Evolutionary conservation across 1,284 basidiomycete species (phyloP).

Genomic region (Ceratobasidium theobromae): DNA sequence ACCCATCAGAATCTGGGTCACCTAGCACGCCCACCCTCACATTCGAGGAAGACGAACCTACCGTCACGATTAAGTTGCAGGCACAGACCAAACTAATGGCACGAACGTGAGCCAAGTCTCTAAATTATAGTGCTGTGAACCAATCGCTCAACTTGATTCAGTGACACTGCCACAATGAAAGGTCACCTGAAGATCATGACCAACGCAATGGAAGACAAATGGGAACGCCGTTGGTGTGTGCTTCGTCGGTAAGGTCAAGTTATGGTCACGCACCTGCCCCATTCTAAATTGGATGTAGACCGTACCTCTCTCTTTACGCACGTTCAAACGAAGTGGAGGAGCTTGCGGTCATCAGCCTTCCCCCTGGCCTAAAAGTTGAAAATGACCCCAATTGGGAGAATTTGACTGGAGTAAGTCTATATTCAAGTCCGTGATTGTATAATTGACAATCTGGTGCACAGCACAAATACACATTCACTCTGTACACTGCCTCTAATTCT

Average conservation of each 20-base stretch:
- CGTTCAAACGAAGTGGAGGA: constrained; percentile 83
- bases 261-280: background rate
- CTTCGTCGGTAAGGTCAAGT: constrained; percentile 66
- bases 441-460: constrained; percentile 42
- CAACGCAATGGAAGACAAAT: constrained; percentile 75
- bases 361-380: constrained; percentile 76
- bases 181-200: constrained; percentile 78
- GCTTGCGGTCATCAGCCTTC: constrained; percentile 79
- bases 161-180: constrained; percentile 81
- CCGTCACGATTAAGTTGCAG: constrained; percentile 64
- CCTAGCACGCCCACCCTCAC: constrained; percentile 50
- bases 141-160: constrained; percentile 42
- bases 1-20: constrained; percentile 53
- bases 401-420: constrained; percentile 74
- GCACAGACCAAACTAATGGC: constrained; percentile 71
- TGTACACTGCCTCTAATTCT: constrained; percentile 88
- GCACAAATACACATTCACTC: constrained; percentile 82
- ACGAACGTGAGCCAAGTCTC: constrained; percentile 55
- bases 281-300: constrained; percentile 51
- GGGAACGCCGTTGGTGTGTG: constrained; percentile 86
- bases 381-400: constrained; percentile 83
- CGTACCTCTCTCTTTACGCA: constrained; percentile 86
- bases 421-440: background rate
- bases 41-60: constrained; percentile 47
- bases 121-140: constrained; percentile 2